These are phyloP conservation scores for Clathrospora elynae DNA, from an alignment of 2,329 filamentous ascomycete genomes.

Conservation along the genomic window DNA sequence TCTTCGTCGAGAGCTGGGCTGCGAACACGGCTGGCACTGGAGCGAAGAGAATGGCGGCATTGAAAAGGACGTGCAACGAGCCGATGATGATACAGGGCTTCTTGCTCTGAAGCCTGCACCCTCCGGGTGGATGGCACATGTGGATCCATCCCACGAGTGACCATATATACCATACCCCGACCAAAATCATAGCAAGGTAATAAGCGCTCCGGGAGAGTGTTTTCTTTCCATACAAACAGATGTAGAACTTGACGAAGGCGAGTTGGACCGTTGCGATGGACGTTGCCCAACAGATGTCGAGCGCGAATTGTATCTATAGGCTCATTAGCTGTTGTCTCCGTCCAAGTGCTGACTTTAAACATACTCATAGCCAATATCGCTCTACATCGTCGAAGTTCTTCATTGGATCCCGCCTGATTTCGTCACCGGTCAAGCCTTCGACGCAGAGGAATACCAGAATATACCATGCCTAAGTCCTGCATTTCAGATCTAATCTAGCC, in stretches of 20 bases:
- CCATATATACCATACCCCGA: constrained; percentile 23
- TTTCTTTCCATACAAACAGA: constrained; percentile 24
- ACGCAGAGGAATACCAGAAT: constrained; percentile 26
- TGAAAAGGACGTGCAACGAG: constrained; percentile 27
- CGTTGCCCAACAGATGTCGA: constrained; percentile 30
- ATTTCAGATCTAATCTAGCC: no score
- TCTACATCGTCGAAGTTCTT: constrained; percentile 12
- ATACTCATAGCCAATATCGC: constrained; percentile 20
- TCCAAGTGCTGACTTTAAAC: not conserved
- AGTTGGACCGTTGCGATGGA: constrained; percentile 28
- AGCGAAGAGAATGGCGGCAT: constrained; percentile 18
- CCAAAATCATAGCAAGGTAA: constrained; percentile 18
- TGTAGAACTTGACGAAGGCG: constrained; percentile 23
- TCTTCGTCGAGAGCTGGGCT: constrained; percentile 18
- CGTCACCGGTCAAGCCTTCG: constrained; percentile 18
- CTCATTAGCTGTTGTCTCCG: constrained; percentile 3
- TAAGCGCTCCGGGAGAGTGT: constrained; percentile 9
- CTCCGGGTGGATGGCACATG: constrained; percentile 26
- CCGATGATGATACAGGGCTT: constrained; percentile 25
- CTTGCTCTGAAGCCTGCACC: constrained; percentile 21
- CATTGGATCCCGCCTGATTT: constrained; percentile 18
- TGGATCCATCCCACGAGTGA: constrained; percentile 23
- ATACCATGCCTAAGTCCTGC: no score
- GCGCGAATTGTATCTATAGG: constrained; percentile 24
- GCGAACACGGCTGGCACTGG: constrained; percentile 19